Percentiles rank a stretch among this genome's conserved stretches.
These are phyloP conservation scores for Colletotrichum orbiculare DNA, from an alignment of 2,329 filamentous ascomycete genomes.

Conservation along the genomic window DNA sequence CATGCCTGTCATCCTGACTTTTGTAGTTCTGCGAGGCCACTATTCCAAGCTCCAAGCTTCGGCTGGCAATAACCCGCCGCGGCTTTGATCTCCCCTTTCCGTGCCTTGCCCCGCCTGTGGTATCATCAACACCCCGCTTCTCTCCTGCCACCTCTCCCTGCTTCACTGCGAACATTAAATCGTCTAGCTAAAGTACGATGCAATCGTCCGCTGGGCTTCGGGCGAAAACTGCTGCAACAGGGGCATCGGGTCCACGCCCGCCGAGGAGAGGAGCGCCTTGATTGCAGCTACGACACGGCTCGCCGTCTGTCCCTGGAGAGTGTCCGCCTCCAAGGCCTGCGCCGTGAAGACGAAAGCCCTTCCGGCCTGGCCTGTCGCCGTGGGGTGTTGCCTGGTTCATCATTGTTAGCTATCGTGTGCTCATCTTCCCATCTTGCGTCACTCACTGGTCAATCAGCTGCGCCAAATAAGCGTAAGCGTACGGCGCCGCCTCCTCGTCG, in stretches of 20 bases:
- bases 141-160: constrained; percentile 4
- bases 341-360: constrained; percentile 88
- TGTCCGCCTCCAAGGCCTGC: constrained; percentile 90
- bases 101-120: constrained; percentile 22
- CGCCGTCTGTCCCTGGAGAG: constrained; percentile 86
- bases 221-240: constrained; percentile 80
- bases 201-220: constrained; percentile 84
- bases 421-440: constrained; percentile 46
- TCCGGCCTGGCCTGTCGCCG: constrained; percentile 79
- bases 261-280: constrained; percentile 79
- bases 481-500: constrained; percentile 96
- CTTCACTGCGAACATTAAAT: constrained; percentile 3
- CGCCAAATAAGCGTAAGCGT: constrained; percentile 91
- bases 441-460: constrained; percentile 95
- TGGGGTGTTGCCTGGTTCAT: constrained; percentile 79
- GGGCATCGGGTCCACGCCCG: constrained; percentile 80
- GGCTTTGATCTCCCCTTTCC: not conserved
- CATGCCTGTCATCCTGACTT: constrained; percentile 1
- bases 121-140: constrained; percentile 31
- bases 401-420: constrained; percentile 41
- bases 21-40: constrained; percentile 7
- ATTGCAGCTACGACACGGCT: constrained; percentile 80
- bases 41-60: constrained; percentile 20
- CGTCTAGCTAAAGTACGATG: constrained; percentile 77
- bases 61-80: not conserved